Percentiles rank a stretch among this genome's conserved stretches.
Conservation (phyloP, 768 basidiomycete genomes). For the Naganishia antarctica region DNA sequence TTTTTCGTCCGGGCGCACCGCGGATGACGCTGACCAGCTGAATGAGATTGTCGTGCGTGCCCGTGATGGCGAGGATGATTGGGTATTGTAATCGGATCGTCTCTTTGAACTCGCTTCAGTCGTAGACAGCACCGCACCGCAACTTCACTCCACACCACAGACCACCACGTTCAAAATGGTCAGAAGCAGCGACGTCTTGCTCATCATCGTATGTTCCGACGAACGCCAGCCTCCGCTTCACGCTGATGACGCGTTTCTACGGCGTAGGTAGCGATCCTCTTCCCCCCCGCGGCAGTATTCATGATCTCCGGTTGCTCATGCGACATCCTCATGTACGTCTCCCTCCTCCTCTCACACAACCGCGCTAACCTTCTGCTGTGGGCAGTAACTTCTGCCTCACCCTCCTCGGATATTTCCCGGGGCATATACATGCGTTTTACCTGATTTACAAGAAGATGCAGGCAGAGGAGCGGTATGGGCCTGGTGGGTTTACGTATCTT, state of each 20-base stretch:
- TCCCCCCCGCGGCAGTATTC: slow-evolving; percentile 34
- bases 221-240: not conserved
- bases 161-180: slow-evolving; percentile 37
- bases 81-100: no score
- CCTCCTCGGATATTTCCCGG: slow-evolving; percentile 31
- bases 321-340: slow-evolving; percentile 41
- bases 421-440: slow-evolving; percentile 45
- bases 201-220: slow-evolving; percentile 37
- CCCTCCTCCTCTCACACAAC: not conserved
- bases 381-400: slow-evolving; percentile 26
- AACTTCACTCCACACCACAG: not conserved
- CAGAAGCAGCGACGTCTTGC: slow-evolving; percentile 41
- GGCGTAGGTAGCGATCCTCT: slow-evolving; percentile 42
- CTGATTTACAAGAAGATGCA: slow-evolving; percentile 41
- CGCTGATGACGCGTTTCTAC: not conserved
- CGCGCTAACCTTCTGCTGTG: not conserved
- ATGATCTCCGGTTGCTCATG: slow-evolving; percentile 45
- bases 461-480: slow-evolving; percentile 43
- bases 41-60: no score
- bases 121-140: no score
- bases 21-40: no score
- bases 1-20: no score
- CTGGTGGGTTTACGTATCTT: slow-evolving; percentile 37
- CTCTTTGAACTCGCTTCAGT: no score
- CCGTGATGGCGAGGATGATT: no score